Base-by-base conservation (phyloP, 2,329 filamentous ascomycete species). In the Nigrospora oryzae region DNA sequence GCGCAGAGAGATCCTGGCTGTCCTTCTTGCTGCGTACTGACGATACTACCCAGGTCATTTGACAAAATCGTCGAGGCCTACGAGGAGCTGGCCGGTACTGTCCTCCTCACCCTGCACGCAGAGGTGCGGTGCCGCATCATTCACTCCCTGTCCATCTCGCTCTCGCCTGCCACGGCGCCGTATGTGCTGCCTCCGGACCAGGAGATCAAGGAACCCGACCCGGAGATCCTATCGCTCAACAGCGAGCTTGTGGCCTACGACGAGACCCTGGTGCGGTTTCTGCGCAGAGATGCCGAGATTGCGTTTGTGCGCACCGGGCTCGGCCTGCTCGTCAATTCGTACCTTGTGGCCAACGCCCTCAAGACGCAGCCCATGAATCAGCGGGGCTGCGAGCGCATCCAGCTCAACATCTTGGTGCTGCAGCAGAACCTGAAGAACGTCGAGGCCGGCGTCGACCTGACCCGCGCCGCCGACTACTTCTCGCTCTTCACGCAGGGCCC, bases 371-470 rank as follows among this genome's bases (percentile, higher is more conserved):
- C 84, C 8, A 91, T 98, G 82, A 96, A 98, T 62, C 70, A 68
- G 34, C 79, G 85, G 55, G 93, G 93, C 36, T 87, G 84, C 48
- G 81, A 83, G n/a, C 79, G 89, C 34, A 89, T 98, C 79, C 84
- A 89, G 62, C 79, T 97, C 57, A 95, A 98, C 62, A 89, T 96
- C 40, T 75, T 96, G 19, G 93, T 98, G 36, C 71, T 98, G 42
- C 91, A 97, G 66, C 93, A 98, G 62, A 96, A 95, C 57, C 79
- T 98, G 45, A 95, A 95, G 69, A 95, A 95, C 53, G 83, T 98
- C 43, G 89, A 93, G 63, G 73, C 78, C 2, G 77, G 76, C 10
- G 83, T 86, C 3, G 74, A 77, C 46, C 70, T 91, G 28, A 71
- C 73, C 4, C 69, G 78, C 33, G 78, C 83, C 1, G 75, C 79